Evolutionary conservation across 2,329 filamentous ascomycete genomes (phyloP).

Genomic region (Monosporascus ibericus): DNA sequence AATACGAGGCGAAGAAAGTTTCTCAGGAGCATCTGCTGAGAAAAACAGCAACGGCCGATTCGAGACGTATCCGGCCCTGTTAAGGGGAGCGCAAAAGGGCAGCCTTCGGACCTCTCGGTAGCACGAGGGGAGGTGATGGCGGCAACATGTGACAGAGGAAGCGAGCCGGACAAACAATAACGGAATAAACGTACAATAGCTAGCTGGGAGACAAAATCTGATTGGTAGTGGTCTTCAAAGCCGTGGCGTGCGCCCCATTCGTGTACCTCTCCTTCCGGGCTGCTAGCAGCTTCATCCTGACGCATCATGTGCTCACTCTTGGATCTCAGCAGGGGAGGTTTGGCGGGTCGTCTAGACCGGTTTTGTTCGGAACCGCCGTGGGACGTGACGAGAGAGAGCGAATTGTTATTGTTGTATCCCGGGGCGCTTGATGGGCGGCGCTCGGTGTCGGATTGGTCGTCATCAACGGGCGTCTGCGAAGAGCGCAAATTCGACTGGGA

Average conservation of each 20-base stretch:
- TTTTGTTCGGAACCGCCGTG: conserved; percentile 28
- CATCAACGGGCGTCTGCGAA: conserved; percentile 11
- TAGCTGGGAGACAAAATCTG: conserved; percentile 78
- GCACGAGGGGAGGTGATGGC: not conserved
- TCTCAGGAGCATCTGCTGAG: too few species aligned
- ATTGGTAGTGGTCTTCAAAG: conserved; percentile 88
- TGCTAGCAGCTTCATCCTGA: conserved; percentile 31
- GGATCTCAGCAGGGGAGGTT: conserved; percentile 48
- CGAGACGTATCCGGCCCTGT: too few species aligned
- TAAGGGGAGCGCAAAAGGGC: too few species aligned
- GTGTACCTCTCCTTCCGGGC: conserved; percentile 38
- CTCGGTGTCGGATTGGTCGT: conserved; percentile 21
- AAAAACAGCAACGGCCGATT: too few species aligned
- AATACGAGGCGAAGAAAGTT: not conserved
- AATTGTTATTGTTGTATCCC: conserved; percentile 31
- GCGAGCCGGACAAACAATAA: not conserved
- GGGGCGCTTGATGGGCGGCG: conserved; percentile 41
- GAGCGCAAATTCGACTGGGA: not conserved
- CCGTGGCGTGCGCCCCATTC: conserved; percentile 68
- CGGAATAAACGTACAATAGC: conserved; percentile 58
- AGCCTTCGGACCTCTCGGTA: not conserved
- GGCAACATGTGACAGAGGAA: conserved; percentile 4
- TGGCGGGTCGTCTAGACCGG: conserved; percentile 32
- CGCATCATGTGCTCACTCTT: conserved; percentile 49
- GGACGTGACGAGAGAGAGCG: conserved; percentile 20